Conservation (phyloP, 768 basidiomycete genomes). For the Amanita muscaria region DNA sequence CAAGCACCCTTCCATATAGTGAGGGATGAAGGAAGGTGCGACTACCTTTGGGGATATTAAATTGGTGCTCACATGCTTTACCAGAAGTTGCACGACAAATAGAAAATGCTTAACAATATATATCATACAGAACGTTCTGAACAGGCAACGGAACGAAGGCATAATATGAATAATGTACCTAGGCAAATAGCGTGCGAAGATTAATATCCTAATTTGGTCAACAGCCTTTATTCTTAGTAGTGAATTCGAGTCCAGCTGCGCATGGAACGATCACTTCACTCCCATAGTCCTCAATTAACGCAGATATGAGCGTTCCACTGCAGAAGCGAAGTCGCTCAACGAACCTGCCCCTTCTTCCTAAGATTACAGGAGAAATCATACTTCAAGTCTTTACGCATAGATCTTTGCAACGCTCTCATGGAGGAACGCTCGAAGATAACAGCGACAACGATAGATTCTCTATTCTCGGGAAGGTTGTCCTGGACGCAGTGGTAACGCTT, state of each 20-base stretch:
- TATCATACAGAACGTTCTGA: conserved; percentile 7
- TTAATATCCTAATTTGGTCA: conserved; percentile 1
- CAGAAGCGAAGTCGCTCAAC: conserved; percentile 6
- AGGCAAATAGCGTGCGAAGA: conserved; percentile 4
- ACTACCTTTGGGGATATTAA: neutral
- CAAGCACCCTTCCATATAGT: conserved; percentile 33
- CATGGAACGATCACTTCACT: conserved; percentile 5
- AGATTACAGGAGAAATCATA: conserved; percentile 39
- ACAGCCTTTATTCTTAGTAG: neutral
- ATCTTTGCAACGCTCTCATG: conserved; percentile 40
- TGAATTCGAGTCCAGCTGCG: neutral
- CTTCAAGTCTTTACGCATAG: conserved; percentile 66
- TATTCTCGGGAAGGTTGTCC: conserved; percentile 38
- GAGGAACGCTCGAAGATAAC: conserved; percentile 28
- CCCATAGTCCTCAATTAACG: neutral
- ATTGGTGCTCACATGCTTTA: neutral
- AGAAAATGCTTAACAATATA: neutral
- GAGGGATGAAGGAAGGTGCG: conserved; percentile 48
- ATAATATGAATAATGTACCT: neutral
- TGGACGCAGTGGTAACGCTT: conserved; percentile 38
- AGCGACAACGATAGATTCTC: conserved; percentile 51
- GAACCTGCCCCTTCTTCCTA: conserved; percentile 37
- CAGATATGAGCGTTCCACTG: conserved; percentile 4
- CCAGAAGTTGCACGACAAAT: too few species aligned
- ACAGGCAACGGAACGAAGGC: conserved; percentile 6